Base-by-base conservation (phyloP, 192 early-diverging fungal species). In the Haplosporangium gracile region DNA sequence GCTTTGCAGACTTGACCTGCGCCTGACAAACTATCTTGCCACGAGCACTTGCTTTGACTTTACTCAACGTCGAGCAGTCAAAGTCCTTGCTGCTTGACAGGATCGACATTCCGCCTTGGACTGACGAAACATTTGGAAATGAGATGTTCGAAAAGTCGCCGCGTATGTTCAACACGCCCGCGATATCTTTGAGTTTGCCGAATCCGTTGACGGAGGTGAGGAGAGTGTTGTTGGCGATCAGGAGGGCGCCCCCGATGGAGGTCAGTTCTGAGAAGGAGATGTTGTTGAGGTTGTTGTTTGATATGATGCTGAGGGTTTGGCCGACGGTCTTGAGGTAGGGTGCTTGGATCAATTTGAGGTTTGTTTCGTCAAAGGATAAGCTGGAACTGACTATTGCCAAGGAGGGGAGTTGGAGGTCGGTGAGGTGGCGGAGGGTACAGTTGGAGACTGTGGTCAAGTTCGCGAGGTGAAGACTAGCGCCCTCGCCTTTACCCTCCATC, bases 211-310 rank as follows among this genome's bases (percentile, higher is more conserved):
- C 87, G 53, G 79, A 78, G 24, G 74, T 88, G 77, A 94, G 70
- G n/a, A 91, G 81, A 24, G 92, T 92, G 79, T 95, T 95, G 88
- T 94, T 93, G 70, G 85, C 89, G 32, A 95, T 90, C 69, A 91
- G 82, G 57, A 94, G 85, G 45, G 94, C 93, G 40, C 93, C 92
- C 18, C 93, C 94, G 36, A 95, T 85, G 18, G 80, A 85, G 10
- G 83, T 85, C 38, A 95, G 73, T 70, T 87, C 82, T 29, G 92
- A 84, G 73, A 94, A 90, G n/a, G 91, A 85, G 60, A 95, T 80
- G n/a, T 90, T 87, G 80, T 70, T 80, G 53, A 95, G 86, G 34
- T 90, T 42, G 15, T 73, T 86, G 87, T 94, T 95, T 81, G 88
- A 88, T 70, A 88, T 89, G 13, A 94, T 87, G 0, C 91, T 93